Percentiles rank a stretch among this genome's conserved stretches.
These are phyloP conservation scores for Pseudoneurospora amorphoporcata DNA, from an alignment of 495 filamentous ascomycete species.

Conservation along the genomic window DNA sequence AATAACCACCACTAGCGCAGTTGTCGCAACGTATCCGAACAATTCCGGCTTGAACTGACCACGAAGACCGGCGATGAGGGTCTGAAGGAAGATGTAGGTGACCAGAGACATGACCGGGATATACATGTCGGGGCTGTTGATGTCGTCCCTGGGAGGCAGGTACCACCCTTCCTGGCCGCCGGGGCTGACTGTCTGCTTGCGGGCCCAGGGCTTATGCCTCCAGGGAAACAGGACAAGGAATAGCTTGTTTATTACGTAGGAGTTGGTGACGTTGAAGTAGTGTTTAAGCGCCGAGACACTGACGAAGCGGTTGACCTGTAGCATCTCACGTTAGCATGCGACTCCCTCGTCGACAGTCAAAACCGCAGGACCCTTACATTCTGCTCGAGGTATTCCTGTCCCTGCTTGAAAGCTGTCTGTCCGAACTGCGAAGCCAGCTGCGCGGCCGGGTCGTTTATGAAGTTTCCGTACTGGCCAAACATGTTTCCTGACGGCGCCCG, in stretches of 20 bases:
- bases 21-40: conserved; percentile 77
- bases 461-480: conserved; percentile 65
- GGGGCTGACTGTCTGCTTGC: conserved; percentile 52
- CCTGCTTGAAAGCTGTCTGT: conserved; percentile 76
- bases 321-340: not conserved
- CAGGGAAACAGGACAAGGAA: conserved; percentile 92
- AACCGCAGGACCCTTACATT: conserved; percentile 49
- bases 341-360: not conserved
- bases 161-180: conserved; percentile 73
- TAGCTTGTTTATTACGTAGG: conserved; percentile 74
- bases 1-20: conserved; percentile 66
- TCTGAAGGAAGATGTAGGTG: conserved; percentile 90
- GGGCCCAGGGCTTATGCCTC: conserved; percentile 93
- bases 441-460: conserved; percentile 93
- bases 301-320: conserved; percentile 82
- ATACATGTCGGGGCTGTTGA: conserved; percentile 99
- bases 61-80: conserved; percentile 80
- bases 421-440: conserved; percentile 95
- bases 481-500: conserved; percentile 44
- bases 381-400: conserved; percentile 86
- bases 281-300: conserved; percentile 88
- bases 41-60: conserved; percentile 91
- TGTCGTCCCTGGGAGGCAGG: conserved; percentile 87
- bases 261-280: conserved; percentile 96
- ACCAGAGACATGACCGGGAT: conserved; percentile 92